Conservation (phyloP, 345 rosid species). For the Cardamine occulta region DNA sequence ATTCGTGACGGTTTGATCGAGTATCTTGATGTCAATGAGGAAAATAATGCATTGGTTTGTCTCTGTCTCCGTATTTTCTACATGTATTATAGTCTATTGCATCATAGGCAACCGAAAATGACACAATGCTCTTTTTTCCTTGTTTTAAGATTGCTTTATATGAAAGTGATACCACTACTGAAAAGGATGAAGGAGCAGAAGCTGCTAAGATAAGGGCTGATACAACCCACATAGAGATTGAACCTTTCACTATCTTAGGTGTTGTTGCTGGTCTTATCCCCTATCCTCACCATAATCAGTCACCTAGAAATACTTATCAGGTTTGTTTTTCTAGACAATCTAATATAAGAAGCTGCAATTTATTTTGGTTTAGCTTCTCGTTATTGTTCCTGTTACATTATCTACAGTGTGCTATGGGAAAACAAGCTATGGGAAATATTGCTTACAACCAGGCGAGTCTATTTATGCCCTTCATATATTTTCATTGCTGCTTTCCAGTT, state of each 20-base stretch:
- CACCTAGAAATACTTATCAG: conserved; percentile 98
- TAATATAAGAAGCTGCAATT: conserved; percentile 28
- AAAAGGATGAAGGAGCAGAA: conserved; percentile 11
- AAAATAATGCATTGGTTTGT: conserved; percentile 87
- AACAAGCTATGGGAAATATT: conserved; percentile 98
- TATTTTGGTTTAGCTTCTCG: conserved; percentile 22
- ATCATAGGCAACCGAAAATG: conserved; percentile 7
- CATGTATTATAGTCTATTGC: conserved; percentile 11
- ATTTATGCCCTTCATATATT: conserved; percentile 14
- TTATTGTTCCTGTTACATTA: conserved; percentile 7
- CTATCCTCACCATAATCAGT: conserved; percentile 97
- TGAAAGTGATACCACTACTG: conserved; percentile 65
- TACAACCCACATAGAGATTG: conserved; percentile 93
- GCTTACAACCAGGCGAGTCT: conserved; percentile 88
- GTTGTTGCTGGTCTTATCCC: conserved; percentile 96
- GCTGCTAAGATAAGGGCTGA: conserved; percentile 39
- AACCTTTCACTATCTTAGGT: conserved; percentile 96
- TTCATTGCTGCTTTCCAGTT: conserved; percentile 7
- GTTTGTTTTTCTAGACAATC: conserved; percentile 46
- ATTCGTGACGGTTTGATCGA: conserved; percentile 89
- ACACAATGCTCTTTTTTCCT: conserved; percentile 21
- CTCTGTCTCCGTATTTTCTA: conserved; percentile 14
- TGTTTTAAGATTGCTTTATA: conserved; percentile 81
- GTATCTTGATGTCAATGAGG: conserved; percentile 98
- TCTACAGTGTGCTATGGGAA: conserved; percentile 96